Conservation (phyloP, 192 early-diverging fungal species). For the Polychytrium aggregatum region DNA sequence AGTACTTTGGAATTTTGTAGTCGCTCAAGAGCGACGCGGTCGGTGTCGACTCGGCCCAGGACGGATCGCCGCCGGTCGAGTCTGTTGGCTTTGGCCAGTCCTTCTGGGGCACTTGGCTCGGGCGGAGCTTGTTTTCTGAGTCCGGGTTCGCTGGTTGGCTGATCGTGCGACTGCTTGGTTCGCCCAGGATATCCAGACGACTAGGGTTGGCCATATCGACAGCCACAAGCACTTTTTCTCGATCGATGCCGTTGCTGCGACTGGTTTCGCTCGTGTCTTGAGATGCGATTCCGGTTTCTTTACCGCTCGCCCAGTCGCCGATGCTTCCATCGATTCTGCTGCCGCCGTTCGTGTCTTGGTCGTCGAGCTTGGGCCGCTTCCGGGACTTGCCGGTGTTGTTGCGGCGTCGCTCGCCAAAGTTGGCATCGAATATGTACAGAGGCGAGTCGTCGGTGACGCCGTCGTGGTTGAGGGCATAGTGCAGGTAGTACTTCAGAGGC, state of each 20-base stretch:
- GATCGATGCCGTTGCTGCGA: too few relatives aligned
- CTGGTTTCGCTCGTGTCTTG: too few relatives aligned
- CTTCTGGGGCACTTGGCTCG: too few relatives aligned
- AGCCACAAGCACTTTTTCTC: too few relatives aligned
- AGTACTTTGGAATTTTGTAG: slow-evolving; percentile 57
- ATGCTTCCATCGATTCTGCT: too few relatives aligned
- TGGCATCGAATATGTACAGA: slow-evolving; percentile 71
- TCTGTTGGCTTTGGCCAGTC: too few relatives aligned
- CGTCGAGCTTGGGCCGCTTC: not conserved
- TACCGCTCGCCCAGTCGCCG: not conserved
- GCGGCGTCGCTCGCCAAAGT: slow-evolving; percentile 35
- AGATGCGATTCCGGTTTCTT: too few relatives aligned
- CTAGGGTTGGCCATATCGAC: too few relatives aligned
- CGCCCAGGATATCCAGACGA: too few relatives aligned
- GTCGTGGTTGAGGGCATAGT: slow-evolving; percentile 13
- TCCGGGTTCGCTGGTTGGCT: slow-evolving; percentile 1
- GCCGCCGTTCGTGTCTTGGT: too few relatives aligned
- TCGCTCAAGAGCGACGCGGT: slow-evolving; percentile 40
- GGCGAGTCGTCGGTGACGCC: slow-evolving; percentile 6
- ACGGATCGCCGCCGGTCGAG: too few relatives aligned
- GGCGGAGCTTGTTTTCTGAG: too few relatives aligned
- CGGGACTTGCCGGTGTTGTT: not conserved
- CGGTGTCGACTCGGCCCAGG: slow-evolving; percentile 16
- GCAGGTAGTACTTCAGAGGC: slow-evolving; percentile 35
- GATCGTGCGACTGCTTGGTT: not conserved